Conservation (phyloP, 345 rosid species). For the Eucalyptus pauciflora region DNA sequence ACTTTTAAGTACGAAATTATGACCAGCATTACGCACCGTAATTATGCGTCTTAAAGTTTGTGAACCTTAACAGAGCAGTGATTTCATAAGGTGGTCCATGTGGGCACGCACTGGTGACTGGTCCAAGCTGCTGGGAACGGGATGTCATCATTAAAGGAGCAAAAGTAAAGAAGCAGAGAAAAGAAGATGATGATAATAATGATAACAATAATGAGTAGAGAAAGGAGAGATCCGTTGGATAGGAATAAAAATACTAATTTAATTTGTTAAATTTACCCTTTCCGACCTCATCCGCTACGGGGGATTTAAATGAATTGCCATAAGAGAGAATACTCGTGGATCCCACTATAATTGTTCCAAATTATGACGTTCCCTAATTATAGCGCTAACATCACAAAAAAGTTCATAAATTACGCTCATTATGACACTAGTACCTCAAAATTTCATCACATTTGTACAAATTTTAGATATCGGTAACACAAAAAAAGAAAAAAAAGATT, state of each 20-base stretch:
- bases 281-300: neutral
- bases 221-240: neutral
- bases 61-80: neutral
- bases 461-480: no score
- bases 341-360: no score
- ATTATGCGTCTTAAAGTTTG: neutral
- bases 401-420: neutral
- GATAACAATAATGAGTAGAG: neutral
- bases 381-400: neutral
- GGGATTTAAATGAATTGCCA: neutral
- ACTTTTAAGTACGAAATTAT: neutral
- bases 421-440: fast-evolving
- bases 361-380: neutral
- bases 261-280: neutral
- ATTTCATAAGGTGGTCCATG: neutral
- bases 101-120: neutral
- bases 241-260: neutral
- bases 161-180: neutral
- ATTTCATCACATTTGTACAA: neutral
- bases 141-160: neutral
- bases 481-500: neutral
- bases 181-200: neutral
- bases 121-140: neutral
- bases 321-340: neutral
- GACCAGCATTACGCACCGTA: neutral